Percentiles rank a stretch among this genome's conserved stretches.
Evolutionary conservation across 1,284 basidiomycete genomes (phyloP).

Genomic region (Uromyces viciae-fabae): DNA sequence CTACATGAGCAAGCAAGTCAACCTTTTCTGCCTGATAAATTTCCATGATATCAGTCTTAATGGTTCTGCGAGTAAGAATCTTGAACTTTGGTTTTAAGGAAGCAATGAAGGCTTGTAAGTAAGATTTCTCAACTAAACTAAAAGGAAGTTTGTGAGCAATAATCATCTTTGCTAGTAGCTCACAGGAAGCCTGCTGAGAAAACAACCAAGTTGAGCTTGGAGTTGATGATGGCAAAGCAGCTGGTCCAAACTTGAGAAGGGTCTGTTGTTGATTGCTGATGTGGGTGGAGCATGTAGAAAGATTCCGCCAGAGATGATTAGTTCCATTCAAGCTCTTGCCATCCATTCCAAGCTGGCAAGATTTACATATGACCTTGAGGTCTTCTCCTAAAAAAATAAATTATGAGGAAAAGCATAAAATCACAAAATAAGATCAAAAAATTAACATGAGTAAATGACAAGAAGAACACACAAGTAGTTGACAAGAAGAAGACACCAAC

Average conservation of each 20-base stretch:
- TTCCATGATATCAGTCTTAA: background rate
- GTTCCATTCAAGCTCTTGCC: background rate
- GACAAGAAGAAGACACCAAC: too few species aligned
- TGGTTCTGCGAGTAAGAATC: background rate
- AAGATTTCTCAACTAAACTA: background rate
- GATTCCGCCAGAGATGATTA: background rate
- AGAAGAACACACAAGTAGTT: too few species aligned
- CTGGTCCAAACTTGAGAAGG: background rate
- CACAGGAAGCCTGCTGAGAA: background rate
- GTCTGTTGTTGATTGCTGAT: background rate
- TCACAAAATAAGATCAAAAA: too few species aligned
- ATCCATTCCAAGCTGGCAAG: background rate
- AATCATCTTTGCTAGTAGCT: background rate
- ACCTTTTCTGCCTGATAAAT: background rate
- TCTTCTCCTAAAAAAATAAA: too few species aligned
- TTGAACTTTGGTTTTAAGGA: constrained; percentile 5
- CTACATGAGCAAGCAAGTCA: background rate
- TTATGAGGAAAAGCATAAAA: too few species aligned
- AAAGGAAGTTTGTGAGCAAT: background rate
- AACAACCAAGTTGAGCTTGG: background rate
- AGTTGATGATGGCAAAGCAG: background rate
- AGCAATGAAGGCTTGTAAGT: background rate
- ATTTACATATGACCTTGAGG: too few species aligned
- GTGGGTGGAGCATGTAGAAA: background rate
- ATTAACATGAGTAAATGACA: too few species aligned